Base-by-base conservation (phyloP, 2,329 filamentous ascomycete species). In the Chlorencoelia australis region DNA sequence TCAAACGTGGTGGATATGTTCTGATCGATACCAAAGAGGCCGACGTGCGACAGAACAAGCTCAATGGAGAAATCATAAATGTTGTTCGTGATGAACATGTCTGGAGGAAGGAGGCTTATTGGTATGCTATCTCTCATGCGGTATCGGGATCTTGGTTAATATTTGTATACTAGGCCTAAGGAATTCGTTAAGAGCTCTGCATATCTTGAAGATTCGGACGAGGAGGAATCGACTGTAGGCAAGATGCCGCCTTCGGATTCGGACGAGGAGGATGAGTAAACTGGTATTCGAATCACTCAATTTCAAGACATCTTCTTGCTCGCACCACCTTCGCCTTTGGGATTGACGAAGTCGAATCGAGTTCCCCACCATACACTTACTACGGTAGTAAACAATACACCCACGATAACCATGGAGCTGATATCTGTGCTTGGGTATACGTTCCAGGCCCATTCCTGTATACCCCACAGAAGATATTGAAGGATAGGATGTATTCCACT, bases 61-160 rank as follows among this genome's bases (percentile, higher is more conserved):
- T 94, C 9, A 71, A 74, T 35, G 91, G 89, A 10, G 85, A 94
- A 59, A 95, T 98, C 51, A 70, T 94, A 48, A 95, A 95, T 54
- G 76, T 96, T 22, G 87, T 96, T 24, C 71, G 85, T 24, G 86
- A 95, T 53, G 88, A 95, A 65, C 93, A 85, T 62, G 69, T 70
- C 28, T 98, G 91, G 91, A 75, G 87, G 53, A 94, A 94, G 63
- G 78, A 82, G 64, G 53, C 67, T 7, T 98, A 89, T 58, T 96
- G 91, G 91, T 89, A 41, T 37, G 38, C 14, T 13, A 5, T 13
- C 10, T 30, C 17, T 8, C 14, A 11, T 21, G 9, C 16, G 15
- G 19, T 24, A 17, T 11, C 14, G 13, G 13, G 33, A 20, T 11
- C 22, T 20, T 9, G 30, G 31, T 41, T 21, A 37, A 40, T 16